Base-by-base conservation (phyloP, 2,329 filamentous ascomycete species). In the Cladosporium sp. region DNA sequence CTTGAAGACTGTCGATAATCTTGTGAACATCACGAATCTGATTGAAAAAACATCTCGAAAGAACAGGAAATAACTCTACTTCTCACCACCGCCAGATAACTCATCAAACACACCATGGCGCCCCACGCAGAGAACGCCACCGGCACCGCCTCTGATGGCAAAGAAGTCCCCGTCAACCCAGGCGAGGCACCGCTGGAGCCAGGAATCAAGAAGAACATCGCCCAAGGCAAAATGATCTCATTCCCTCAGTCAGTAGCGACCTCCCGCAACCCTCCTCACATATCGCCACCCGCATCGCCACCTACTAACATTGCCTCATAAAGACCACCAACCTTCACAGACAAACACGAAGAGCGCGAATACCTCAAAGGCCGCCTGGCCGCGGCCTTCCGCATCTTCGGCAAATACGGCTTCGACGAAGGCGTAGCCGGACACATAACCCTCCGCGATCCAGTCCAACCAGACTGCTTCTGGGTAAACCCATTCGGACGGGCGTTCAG, bases 281-380 rank as follows among this genome's bases (percentile, higher is more conserved):
- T 30, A 11, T 36, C 15, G 37, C 37, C 15, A 2, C 17, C 11
- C 7, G 15, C 4, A 19, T 17, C 12, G n/a, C 15, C 22, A 13
- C 12, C 32, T 15, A 34, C 18, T 39, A n/a, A 42, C 18, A 37
- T 32, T 12, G 30, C 32, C 29, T n/a, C 7, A 13, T 37, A n/a
- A n/a, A 48, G 43, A 36, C n/a, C 27, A 17, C 61, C 60, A 24
- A 59, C 55, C 43, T 70, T 70, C 50, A 63, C 66, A 13, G 67
- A 70, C 56, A 65, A 65, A 36, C 61, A 68, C 54, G 57, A 62
- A 45, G 65, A 74, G 54, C 64, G 73, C 20, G 65, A 68, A 40
- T 74, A 70, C 61, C 58, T 67, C 37, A 71, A 71, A 38, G 70
- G 72, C 49, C 68, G 72, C 17, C 67, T 75, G 53, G 73, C 72